phyloP scores from a whole-genome alignment of 1,139 yeast species.

The Pichia sp. region DNA sequence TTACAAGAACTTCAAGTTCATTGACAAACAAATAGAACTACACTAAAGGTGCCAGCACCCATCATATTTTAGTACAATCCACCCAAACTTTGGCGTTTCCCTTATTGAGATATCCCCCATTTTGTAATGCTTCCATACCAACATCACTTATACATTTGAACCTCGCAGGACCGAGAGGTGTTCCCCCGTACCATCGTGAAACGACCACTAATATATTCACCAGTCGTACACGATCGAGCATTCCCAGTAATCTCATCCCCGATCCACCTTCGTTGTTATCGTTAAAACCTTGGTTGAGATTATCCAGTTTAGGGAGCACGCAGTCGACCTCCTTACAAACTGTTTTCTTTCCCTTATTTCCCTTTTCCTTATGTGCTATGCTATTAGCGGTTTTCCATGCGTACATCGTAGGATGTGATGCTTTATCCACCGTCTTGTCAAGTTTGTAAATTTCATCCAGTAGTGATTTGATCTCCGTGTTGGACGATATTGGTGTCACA shows the following conservation, averaged over 20 bases:
- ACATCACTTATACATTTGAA: constrained; percentile 55
- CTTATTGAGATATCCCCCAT: constrained; percentile 18
- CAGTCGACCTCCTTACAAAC: no score
- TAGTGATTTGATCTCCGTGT: constrained; percentile 34
- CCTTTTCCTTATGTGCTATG: constrained; percentile 11
- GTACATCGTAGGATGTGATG: constrained; percentile 59
- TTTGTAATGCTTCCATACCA: constrained; percentile 37
- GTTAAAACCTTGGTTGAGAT: constrained; percentile 44
- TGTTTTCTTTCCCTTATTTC: not conserved
- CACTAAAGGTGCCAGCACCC: not conserved
- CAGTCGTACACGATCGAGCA: constrained; percentile 40
- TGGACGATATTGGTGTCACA: constrained; percentile 32
- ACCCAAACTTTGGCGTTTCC: constrained; percentile 12
- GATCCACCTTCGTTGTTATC: constrained; percentile 68
- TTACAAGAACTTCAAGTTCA: constrained; percentile 45
- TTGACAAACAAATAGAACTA: constrained; percentile 39
- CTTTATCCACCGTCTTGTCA: constrained; percentile 39
- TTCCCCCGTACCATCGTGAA: constrained; percentile 70
- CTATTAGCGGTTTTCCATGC: constrained; percentile 54
- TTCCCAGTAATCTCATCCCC: constrained; percentile 46
- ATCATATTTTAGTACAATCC: constrained; percentile 12
- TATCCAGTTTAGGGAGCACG: constrained; percentile 10
- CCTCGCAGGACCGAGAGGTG: constrained; percentile 55
- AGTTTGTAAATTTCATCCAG: constrained; percentile 32
- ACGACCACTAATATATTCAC: constrained; percentile 53